Evolutionary conservation across 2,329 filamentous ascomycete species (phyloP), one percentile per base, ranked within the genome.

Genomic region (Paecilomyces formosus): DNA sequence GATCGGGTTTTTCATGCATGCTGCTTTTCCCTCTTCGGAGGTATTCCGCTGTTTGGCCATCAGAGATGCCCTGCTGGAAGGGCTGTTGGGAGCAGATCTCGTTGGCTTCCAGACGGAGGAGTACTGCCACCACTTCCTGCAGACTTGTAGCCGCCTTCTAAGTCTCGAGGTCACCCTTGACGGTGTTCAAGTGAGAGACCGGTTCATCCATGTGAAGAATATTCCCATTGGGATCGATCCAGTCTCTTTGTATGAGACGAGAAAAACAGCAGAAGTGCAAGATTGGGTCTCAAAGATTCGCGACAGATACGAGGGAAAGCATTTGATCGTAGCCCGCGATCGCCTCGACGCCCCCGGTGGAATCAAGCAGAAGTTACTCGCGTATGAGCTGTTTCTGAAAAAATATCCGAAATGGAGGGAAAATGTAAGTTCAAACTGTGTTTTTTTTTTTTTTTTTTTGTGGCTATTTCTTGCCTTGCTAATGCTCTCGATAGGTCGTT

Each of bases 1-100:
- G 76, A 97, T 97, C 66, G 93, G 93, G 9, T 93, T 97, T 79
- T 97, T 96, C 77, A 79, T 97, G 26, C 93, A 97, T 72, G 90
- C 92, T 13, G 90, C 92, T 0, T 97, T 97, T 72, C 93, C 93
- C 1, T 97, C 92, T 0, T 97, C 92, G 0, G 93, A 97, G 69
- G 89, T 97, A 1, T 97, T 97, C 76, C 85, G 92, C 53, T 97
- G 92, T 70, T 78, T 97, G 26, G 89, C 90, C 8, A 85, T 90
- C 11, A 88, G 93, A 58, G 90, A 88, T 64, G 84, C 95, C 72
- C 81, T 97, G 8, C 81, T 97, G 1, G 88, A 96, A 65, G 93
- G 93, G 56, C 92, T 97, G 81, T 85, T 97, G 0, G 93, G 93
- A 8, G 90, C 93, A 55, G 95, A 96, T 67, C 79, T 97, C 13